Percentiles rank a stretch among this genome's conserved stretches.
Conservation (phyloP, 2,329 filamentous ascomycete species). For the Aspergillus hortae region DNA sequence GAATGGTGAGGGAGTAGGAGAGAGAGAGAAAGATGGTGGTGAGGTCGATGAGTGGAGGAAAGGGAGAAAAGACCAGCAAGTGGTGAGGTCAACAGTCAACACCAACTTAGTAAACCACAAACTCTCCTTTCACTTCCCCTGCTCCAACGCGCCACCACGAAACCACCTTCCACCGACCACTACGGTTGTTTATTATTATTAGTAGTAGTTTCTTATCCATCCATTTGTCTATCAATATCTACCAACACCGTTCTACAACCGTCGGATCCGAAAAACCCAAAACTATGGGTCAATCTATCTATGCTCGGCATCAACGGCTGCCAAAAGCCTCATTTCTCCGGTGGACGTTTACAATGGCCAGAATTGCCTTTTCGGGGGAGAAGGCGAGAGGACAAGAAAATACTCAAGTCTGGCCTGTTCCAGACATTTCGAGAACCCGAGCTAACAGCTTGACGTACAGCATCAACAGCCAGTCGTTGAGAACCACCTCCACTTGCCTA, state of each 20-base stretch:
- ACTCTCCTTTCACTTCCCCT: background rate
- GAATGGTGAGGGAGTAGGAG: background rate
- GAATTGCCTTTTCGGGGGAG: too few relatives aligned
- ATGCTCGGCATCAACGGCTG: too few relatives aligned
- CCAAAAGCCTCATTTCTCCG: too few relatives aligned
- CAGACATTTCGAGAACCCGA: constrained; percentile 1
- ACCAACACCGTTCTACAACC: too few relatives aligned
- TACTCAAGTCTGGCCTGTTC: constrained; percentile 5
- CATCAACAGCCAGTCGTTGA: background rate
- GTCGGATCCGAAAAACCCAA: background rate
- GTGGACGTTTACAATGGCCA: too few relatives aligned
- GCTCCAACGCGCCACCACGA: background rate
- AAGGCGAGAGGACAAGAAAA: too few relatives aligned
- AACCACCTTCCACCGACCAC: too few relatives aligned
- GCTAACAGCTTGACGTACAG: background rate
- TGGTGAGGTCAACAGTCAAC: background rate
- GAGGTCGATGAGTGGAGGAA: constrained; percentile 1
- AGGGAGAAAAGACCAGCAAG: background rate
- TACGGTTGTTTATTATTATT: too few relatives aligned
- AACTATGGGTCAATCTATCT: background rate
- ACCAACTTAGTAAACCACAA: too few relatives aligned
- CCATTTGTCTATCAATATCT: background rate
- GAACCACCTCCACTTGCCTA: background rate
- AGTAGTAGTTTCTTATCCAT: background rate
- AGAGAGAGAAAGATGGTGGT: background rate